Conservation (phyloP, 2,329 filamentous ascomycete genomes). For the Colletotrichum cuscutae region DNA sequence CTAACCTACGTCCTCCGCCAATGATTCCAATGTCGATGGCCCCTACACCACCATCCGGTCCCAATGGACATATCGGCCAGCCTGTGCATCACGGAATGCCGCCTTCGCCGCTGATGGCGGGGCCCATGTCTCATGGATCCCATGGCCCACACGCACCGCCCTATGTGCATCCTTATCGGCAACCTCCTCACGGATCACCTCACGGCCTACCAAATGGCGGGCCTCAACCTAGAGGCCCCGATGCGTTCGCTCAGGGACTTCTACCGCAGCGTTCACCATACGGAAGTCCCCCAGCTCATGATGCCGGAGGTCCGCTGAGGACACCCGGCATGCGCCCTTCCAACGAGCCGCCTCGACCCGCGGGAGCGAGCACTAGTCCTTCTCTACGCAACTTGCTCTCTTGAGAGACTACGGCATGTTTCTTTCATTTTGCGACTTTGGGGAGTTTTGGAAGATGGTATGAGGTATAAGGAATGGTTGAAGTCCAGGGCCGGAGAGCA, state of each 20-base stretch:
- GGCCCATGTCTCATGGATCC: constrained; percentile 47
- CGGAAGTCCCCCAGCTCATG: constrained; percentile 54
- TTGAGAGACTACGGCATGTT: constrained; percentile 49
- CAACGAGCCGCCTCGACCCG: constrained; percentile 43
- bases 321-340: constrained; percentile 36
- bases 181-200: constrained; percentile 39
- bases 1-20: constrained; percentile 61
- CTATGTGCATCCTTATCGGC: constrained; percentile 46
- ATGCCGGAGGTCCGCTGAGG: constrained; percentile 39
- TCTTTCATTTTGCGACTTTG: background rate
- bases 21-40: constrained; percentile 55
- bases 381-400: constrained; percentile 80
- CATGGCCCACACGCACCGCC: constrained; percentile 35
- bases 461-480: background rate
- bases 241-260: constrained; percentile 58
- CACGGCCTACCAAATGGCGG: constrained; percentile 51
- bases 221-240: constrained; percentile 53
- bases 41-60: constrained; percentile 52
- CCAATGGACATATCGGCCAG: constrained; percentile 52
- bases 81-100: constrained; percentile 58
- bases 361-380: constrained; percentile 80
- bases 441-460: background rate
- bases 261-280: constrained; percentile 54
- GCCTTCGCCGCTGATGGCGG: constrained; percentile 52
- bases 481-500: background rate